These are phyloP conservation scores for Lactuca sativa DNA, from an alignment of 129 eudicot genomes.

Conservation along the genomic window DNA sequence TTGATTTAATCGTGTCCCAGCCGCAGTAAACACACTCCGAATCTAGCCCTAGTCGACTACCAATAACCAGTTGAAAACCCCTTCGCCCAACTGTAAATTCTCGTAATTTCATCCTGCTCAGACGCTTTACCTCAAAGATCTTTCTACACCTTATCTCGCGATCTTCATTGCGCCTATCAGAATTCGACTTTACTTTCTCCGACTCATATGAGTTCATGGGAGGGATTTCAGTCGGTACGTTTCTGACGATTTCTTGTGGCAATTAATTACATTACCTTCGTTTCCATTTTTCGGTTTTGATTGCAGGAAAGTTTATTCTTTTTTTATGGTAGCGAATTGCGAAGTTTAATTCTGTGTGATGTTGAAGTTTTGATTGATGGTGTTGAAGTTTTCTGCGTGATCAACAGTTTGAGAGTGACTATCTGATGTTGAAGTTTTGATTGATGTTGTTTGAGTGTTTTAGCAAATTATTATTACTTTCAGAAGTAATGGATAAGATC, in stretches of 20 bases:
- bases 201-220: not conserved
- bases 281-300: not conserved
- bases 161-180: slow-evolving; percentile 3
- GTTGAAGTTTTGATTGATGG: not conserved
- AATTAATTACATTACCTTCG: slow-evolving; percentile 1
- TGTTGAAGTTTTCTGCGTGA: not conserved
- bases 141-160: slow-evolving; percentile 17
- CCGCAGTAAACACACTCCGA: slow-evolving; percentile 14
- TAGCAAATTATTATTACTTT: not conserved
- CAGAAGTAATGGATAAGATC: not conserved
- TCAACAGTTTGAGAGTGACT: not conserved
- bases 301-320: not conserved
- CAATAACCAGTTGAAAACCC: not conserved
- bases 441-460: not conserved
- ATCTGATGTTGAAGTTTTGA: slow-evolving; percentile 9
- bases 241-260: not conserved
- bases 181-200: not conserved
- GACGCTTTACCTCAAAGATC: not conserved
- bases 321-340: not conserved
- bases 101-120: not conserved
- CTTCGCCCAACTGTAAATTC: not conserved
- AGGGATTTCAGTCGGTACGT: slow-evolving; percentile 14
- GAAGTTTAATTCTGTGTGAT: slow-evolving; percentile 4
- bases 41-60: slow-evolving; percentile 6
- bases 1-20: slow-evolving; percentile 18